phyloP scores from a whole-genome alignment of 345 rosid genomes.

The Rubroshorea leprosula region DNA sequence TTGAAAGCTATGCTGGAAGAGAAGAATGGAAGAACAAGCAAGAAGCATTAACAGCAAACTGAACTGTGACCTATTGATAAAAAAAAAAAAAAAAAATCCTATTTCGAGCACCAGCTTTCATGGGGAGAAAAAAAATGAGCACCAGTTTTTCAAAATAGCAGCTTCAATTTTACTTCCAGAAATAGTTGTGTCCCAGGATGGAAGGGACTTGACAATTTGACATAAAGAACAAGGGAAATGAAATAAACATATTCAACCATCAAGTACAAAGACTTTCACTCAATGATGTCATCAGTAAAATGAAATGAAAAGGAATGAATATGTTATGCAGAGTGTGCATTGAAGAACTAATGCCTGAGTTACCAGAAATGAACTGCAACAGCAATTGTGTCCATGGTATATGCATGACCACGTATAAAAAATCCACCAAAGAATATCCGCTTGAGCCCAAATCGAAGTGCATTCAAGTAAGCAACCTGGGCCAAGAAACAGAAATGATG shows the following conservation, averaged over 20 bases:
- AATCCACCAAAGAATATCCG: conserved; percentile 77
- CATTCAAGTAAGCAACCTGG: conserved; percentile 78
- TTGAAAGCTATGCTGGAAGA: neutral
- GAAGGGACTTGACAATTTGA: no score
- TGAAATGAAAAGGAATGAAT: neutral
- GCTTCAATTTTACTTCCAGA: no score
- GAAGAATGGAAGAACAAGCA: neutral
- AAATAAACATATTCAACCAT: no score
- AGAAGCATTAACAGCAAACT: neutral
- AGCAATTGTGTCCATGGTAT: conserved; percentile 78
- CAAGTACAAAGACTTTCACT: no score
- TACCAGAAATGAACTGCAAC: conserved; percentile 80
- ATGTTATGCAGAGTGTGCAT: neutral
- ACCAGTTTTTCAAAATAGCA: no score
- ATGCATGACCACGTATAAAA: conserved; percentile 66
- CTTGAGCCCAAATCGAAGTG: conserved; percentile 78
- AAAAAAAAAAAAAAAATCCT: no score
- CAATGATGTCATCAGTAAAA: no score
- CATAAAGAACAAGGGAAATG: no score
- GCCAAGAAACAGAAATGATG: conserved; percentile 2
- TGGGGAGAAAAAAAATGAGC: no score
- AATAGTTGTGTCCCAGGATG: no score
- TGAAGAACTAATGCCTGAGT: neutral
- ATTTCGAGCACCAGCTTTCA: no score
- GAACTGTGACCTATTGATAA: no score